These are phyloP conservation scores for Avena eriantha DNA, from an alignment of 176 grass and related monocot genomes.

Conservation along the genomic window DNA sequence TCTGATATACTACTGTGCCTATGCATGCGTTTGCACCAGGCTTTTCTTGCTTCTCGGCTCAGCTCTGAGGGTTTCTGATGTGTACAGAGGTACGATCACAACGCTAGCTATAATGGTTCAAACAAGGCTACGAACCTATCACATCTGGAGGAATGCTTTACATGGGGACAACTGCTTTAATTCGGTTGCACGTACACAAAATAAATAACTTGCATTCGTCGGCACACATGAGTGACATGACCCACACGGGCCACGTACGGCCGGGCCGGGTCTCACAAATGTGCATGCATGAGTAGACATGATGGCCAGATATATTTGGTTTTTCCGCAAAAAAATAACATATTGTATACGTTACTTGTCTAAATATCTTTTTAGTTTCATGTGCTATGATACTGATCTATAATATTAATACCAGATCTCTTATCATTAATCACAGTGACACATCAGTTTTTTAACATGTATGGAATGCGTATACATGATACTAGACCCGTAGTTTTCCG, in stretches of 20 bases:
- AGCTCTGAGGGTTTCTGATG: not conserved
- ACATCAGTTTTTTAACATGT: too few relatives aligned
- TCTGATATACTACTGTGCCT: not conserved
- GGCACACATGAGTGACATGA: slow-evolving; percentile 1
- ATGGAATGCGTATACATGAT: too few relatives aligned
- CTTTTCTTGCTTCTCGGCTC: not conserved
- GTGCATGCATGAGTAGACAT: not conserved
- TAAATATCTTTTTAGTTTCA: too few relatives aligned
- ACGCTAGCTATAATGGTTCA: not conserved
- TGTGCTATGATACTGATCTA: too few relatives aligned
- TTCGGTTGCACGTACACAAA: slow-evolving; percentile 50
- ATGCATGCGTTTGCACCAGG: not conserved
- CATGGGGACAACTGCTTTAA: slow-evolving; percentile 30
- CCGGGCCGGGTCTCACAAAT: slow-evolving; percentile 21
- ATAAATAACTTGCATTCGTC: slow-evolving; percentile 25
- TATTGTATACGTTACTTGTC: too few relatives aligned
- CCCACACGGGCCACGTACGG: not conserved
- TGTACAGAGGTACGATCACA: not conserved
- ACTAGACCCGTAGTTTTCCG: too few relatives aligned
- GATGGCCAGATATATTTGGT: too few relatives aligned
- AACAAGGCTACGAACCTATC: not conserved
- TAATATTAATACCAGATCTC: too few relatives aligned
- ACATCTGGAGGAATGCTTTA: slow-evolving; percentile 15
- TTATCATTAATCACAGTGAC: too few relatives aligned
- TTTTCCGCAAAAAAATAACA: too few relatives aligned